Base-by-base conservation (phyloP, 2,329 filamentous ascomycete genomes). In the Epichloe elymi region DNA sequence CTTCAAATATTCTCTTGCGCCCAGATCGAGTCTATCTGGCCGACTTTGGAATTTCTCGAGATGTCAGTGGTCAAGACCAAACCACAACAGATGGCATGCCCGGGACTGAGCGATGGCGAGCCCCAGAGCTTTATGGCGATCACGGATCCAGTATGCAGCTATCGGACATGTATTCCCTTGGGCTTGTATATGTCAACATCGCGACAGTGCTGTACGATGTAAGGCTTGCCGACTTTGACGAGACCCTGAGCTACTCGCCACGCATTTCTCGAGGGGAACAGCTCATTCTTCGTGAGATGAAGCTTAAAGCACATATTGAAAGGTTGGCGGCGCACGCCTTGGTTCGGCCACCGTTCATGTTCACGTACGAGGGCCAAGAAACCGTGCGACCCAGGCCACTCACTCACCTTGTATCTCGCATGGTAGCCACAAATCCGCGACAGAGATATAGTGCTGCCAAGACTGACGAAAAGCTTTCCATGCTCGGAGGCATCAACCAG, bases 31-130 rank as follows among this genome's bases (percentile, higher is more conserved):
- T 75, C 8, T 74, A 74, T 52, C 62, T 74, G 14, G 69, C 71
- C 20, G 73, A 75, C 56, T 75, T 75, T 60, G 73, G 71, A 37
- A 73, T 75, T 23, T 70, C 73, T 12, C 63, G 67, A 48, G 71
- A 75, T 46, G 70, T 75, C 14, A 68, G 67, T 46, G 68, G 67
- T 41, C 65, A 67, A 23, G 71, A 74, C 10, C 65, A 71, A 46
- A 74, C 70, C 6, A 71, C 67, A 50, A 74, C 71, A 0, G 65
- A 67, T 33, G 68, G 67, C 0, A 51, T 61, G 10, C 67, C 67
- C 4, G 70, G 69, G 1, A 73, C 72, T 0, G 64, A 65, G 17
- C 70, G 66, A 46, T 75, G 71, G 70, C 65, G 66, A 11, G 70
- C 72, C 0, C 72, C 73, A 0, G 72, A 75, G 54, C 63, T 72